These are phyloP conservation scores for Apiospora aurea DNA, from an alignment of 2,329 filamentous ascomycete species.

Conservation along the genomic window DNA sequence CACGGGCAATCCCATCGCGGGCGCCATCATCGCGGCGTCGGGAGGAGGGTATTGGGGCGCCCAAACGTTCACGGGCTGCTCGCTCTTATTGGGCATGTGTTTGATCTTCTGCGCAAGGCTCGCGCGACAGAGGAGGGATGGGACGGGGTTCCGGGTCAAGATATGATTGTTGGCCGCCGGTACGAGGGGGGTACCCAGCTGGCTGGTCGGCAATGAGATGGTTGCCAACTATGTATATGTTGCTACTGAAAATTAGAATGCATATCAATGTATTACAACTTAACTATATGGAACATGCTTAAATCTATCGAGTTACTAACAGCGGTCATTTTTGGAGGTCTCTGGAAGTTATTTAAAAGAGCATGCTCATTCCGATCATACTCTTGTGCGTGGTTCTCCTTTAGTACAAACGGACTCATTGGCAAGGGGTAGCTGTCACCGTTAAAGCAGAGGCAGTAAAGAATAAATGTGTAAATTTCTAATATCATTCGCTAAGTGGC, in stretches of 20 bases:
- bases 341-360: no score
- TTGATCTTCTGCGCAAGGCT: conserved; percentile 49
- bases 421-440: neutral
- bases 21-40: conserved; percentile 53
- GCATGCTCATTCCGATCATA: no score
- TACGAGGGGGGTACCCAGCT: neutral
- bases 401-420: neutral
- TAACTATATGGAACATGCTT: no score
- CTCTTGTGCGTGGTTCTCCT: no score
- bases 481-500: neutral
- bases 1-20: conserved; percentile 59
- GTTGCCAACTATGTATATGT: no score
- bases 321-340: no score
- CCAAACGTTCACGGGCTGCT: conserved; percentile 55
- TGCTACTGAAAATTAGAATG: no score
- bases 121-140: conserved; percentile 47
- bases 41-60: conserved; percentile 54
- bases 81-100: conserved; percentile 49
- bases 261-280: no score
- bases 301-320: no score
- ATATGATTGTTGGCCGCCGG: conserved; percentile 36
- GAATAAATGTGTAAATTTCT: neutral
- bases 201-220: no score
- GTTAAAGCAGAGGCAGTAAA: neutral
- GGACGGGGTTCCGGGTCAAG: conserved; percentile 48